Evolutionary conservation across 176 grass and related monocot genomes (phyloP), one percentile per base, ranked within the genome.

Genomic region (Aegilops tauschii): DNA sequence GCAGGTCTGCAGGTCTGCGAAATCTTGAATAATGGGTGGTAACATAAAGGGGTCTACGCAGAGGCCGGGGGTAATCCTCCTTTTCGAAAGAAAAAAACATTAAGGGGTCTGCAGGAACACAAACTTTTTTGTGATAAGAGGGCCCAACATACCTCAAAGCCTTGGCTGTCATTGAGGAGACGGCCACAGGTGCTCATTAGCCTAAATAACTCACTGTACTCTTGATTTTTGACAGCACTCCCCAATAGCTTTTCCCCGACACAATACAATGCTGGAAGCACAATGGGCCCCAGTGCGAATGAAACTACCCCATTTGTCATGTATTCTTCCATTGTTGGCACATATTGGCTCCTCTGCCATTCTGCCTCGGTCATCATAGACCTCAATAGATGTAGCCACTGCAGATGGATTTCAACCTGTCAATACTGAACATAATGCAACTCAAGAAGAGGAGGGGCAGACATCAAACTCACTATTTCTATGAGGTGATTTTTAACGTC

Each of bases 291-390:
- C 50, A 94, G 6, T 40, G 89, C 92, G 58, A 93, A 88, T 34
- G 92, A 88, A 58, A 93, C 65, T 64, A 31, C 16, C 20, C 84
- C 90, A 80, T 95, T 97, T 65, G 1, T 6, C 74, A 97, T 85
- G 73, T 97, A 93, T 67, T 97, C 89, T 52, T 90, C 87, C 12
- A 64, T 1, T 20, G 82, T 85, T 36, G 92, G 95, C n/a, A 91
- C 73, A 58, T 84, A 65, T 36, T 82, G 73, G 83, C 29, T 84
- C 11, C 73, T 59, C 28, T 34, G 2, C 92, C 95, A 95, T 21
- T 89, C 83, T 45, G 85, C 87, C 61, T 98, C 91, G 5, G 40
- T 87, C 91, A 93, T 95, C 91, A 90, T 89, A 16, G 88, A 92
- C 66, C 84, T 90, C 67, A 95, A 37, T 61, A 89, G 37, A 42